A percentile compares a stretch with the other conserved stretches of the same genome.
Conservation (phyloP, 139 green algal species). For the Astrephomene gubernaculifera region DNA sequence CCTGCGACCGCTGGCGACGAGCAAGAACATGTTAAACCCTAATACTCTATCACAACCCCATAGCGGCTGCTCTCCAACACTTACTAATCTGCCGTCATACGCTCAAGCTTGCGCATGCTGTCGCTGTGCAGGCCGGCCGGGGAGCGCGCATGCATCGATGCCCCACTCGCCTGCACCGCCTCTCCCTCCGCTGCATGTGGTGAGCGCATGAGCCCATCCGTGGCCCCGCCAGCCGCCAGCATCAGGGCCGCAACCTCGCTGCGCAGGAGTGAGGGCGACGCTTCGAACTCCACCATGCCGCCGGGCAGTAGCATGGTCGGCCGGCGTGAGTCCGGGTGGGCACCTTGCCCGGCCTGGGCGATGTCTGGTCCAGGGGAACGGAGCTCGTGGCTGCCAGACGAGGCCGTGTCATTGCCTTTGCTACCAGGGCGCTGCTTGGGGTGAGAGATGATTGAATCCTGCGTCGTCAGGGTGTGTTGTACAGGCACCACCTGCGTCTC, state of each 20-base stretch:
- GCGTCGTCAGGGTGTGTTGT: not conserved
- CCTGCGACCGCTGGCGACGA: no score
- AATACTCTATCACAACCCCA: no score
- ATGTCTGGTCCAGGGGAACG: no score
- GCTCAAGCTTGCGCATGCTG: constrained; percentile 23
- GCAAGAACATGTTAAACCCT: no score
- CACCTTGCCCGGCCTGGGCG: no score
- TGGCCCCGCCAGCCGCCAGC: not conserved
- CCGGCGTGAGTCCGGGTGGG: no score
- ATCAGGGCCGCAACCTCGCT: constrained; percentile 29
- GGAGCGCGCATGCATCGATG: not conserved
- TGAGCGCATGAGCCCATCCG: no score
- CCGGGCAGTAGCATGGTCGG: constrained; percentile 12
- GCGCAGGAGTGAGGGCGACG: constrained; percentile 31
- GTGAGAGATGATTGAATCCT: not conserved
- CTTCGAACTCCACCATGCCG: constrained; percentile 24
- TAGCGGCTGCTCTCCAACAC: no score
- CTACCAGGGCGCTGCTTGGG: not conserved
- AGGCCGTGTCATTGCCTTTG: no score
- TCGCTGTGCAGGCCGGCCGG: constrained; percentile 24
- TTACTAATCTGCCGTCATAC: no score
- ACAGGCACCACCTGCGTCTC: not conserved
- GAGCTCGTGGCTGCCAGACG: no score
- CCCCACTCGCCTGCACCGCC: constrained; percentile 1
- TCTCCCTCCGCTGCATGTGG: not conserved